These are phyloP conservation scores for Colletotrichum eremochloae DNA, from an alignment of 2,329 filamentous ascomycete genomes.

Conservation along the genomic window DNA sequence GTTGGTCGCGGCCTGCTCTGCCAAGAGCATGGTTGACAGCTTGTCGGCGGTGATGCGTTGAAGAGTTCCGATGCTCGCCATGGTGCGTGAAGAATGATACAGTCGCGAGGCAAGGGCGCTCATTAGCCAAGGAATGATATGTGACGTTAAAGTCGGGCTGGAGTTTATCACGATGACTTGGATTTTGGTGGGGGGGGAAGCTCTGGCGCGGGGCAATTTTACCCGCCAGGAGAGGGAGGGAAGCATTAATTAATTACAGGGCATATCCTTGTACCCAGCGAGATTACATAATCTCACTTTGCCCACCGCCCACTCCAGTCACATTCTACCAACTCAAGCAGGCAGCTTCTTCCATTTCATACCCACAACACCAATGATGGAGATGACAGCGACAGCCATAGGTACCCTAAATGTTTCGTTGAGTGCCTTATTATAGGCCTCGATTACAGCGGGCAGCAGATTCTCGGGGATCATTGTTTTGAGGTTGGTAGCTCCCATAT, in stretches of 20 bases:
- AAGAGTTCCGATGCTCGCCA: constrained; percentile 72
- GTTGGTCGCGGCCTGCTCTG: constrained; percentile 56
- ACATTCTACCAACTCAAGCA: neutral
- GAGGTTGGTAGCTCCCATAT: constrained; percentile 68
- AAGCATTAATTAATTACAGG: neutral
- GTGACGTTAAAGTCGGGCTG: constrained; percentile 17
- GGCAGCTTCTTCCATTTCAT: constrained; percentile 38
- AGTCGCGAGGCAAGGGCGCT: constrained; percentile 6
- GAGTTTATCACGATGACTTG: neutral
- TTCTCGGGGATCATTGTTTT: constrained; percentile 61
- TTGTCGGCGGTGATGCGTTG: constrained; percentile 75
- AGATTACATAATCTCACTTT: neutral
- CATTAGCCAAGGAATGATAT: constrained; percentile 2
- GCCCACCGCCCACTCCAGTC: neutral
- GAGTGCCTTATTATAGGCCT: constrained; percentile 73
- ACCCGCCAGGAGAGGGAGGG: neutral
- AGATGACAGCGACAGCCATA: constrained; percentile 53
- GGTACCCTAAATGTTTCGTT: constrained; percentile 72
- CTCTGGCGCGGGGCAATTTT: constrained; percentile 26
- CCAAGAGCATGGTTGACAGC: constrained; percentile 76
- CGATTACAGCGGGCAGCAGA: constrained; percentile 65
- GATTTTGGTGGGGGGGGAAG: constrained; percentile 12
- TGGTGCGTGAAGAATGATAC: constrained; percentile 45
- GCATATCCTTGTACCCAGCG: neutral
- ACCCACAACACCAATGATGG: constrained; percentile 26